Conservation (phyloP, 805 yeast species). For the Starmerella ratchasimensis region DNA sequence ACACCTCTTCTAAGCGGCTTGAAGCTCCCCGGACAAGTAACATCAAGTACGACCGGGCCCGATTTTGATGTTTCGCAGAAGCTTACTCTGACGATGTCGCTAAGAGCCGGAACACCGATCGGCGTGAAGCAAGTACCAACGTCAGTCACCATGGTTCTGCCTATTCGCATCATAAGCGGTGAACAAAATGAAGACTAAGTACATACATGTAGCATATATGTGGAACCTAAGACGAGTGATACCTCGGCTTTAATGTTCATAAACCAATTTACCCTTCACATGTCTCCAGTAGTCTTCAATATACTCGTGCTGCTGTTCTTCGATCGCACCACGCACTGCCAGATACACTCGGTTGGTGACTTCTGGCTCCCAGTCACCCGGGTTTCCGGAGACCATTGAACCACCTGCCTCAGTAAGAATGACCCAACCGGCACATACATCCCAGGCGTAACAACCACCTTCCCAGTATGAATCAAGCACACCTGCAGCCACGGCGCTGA, state of each 20-base stretch:
- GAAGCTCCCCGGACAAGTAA: no score
- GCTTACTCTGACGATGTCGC: no score
- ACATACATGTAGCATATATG: no score
- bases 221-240: no score
- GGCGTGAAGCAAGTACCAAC: background rate
- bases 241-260: conserved; percentile 20
- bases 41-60: no score
- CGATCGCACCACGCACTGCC: conserved; percentile 42
- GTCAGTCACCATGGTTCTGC: no score
- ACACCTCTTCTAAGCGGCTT: no score
- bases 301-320: conserved; percentile 33
- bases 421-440: conserved; percentile 57
- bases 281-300: conserved; percentile 39
- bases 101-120: no score
- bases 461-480: conserved; percentile 52
- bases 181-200: no score
- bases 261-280: conserved; percentile 34
- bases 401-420: conserved; percentile 50
- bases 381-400: conserved; percentile 39
- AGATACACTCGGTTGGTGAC: conserved; percentile 41
- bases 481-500: conserved; percentile 46
- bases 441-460: conserved; percentile 61
- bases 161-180: no score
- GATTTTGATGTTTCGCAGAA: no score
- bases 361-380: conserved; percentile 35